Conservation (phyloP, 1,139 yeast species). For the Hansenula lynferdii region DNA sequence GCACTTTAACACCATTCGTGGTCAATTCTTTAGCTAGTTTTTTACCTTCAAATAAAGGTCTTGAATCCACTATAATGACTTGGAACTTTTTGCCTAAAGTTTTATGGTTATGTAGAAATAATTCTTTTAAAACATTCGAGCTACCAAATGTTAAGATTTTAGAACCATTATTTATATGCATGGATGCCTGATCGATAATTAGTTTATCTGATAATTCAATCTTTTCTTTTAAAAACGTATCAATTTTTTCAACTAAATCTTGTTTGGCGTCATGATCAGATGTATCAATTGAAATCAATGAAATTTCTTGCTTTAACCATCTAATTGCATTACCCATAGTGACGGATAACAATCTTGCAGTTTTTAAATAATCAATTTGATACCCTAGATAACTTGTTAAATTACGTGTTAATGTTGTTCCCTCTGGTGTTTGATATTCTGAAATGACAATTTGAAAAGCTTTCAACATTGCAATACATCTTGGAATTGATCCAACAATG, state of each 20-base stretch:
- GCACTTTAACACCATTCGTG: slow-evolving; percentile 51
- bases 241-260: slow-evolving; percentile 63
- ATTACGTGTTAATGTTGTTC: slow-evolving; percentile 82
- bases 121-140: slow-evolving; percentile 75
- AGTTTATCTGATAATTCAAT: slow-evolving; percentile 80
- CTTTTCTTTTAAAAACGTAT: slow-evolving; percentile 78
- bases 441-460: slow-evolving; percentile 77
- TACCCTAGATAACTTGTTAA: slow-evolving; percentile 86
- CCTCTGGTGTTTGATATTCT: slow-evolving; percentile 82
- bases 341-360: slow-evolving; percentile 87
- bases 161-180: slow-evolving; percentile 71
- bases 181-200: slow-evolving; percentile 76
- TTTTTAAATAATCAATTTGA: slow-evolving; percentile 88
- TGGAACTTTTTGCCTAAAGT: slow-evolving; percentile 65
- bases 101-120: slow-evolving; percentile 66
- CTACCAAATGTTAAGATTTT: slow-evolving; percentile 86
- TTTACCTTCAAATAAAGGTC: slow-evolving; percentile 94
- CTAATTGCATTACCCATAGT: slow-evolving; percentile 98
- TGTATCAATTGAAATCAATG: slow-evolving; percentile 67
- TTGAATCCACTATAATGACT: slow-evolving; percentile 88
- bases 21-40: slow-evolving; percentile 62
- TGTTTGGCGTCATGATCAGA: slow-evolving; percentile 71
- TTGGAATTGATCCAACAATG: slow-evolving; percentile 83
- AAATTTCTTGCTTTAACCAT: slow-evolving; percentile 93
- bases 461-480: slow-evolving; percentile 81